Conservation (phyloP, 768 basidiomycete genomes). For the Lentinula edodes region DNA sequence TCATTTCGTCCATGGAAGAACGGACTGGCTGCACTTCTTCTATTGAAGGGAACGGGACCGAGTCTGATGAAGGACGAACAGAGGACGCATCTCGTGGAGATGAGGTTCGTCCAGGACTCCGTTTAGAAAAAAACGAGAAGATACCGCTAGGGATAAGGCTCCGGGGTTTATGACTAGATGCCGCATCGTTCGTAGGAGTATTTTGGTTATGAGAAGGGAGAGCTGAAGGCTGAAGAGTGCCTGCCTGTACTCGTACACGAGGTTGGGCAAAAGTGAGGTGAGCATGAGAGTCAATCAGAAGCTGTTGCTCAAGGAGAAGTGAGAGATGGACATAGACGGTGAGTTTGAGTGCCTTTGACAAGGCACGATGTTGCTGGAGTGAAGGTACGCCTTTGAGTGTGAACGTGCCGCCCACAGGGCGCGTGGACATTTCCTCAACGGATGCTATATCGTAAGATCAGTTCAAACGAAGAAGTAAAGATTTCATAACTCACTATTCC, state of each 20-base stretch:
- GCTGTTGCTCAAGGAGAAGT: constrained; percentile 54
- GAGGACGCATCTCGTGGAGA: neutral
- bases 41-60: neutral
- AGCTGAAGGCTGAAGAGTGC: neutral
- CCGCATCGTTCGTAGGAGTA: constrained; percentile 10
- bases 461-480: neutral
- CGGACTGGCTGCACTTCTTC: neutral
- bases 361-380: constrained; percentile 31
- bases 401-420: constrained; percentile 61
- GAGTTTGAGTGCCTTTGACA: constrained; percentile 46
- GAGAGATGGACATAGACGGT: constrained; percentile 51
- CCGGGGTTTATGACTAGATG: constrained; percentile 3
- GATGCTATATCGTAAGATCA: neutral
- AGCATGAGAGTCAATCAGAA: constrained; percentile 48
- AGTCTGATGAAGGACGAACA: neutral
- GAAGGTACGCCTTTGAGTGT: constrained; percentile 42
- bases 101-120: constrained; percentile 5
- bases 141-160: constrained; percentile 33
- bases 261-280: constrained; percentile 30
- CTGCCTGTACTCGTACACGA: neutral
- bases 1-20: neutral
- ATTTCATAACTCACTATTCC: constrained; percentile 3
- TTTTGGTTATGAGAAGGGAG: constrained; percentile 23
- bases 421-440: constrained; percentile 18
- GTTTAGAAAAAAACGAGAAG: constrained; percentile 35